These are phyloP conservation scores for Ocimum tenuiflorum DNA, from an alignment of 257 asterid species.

Conservation along the genomic window DNA sequence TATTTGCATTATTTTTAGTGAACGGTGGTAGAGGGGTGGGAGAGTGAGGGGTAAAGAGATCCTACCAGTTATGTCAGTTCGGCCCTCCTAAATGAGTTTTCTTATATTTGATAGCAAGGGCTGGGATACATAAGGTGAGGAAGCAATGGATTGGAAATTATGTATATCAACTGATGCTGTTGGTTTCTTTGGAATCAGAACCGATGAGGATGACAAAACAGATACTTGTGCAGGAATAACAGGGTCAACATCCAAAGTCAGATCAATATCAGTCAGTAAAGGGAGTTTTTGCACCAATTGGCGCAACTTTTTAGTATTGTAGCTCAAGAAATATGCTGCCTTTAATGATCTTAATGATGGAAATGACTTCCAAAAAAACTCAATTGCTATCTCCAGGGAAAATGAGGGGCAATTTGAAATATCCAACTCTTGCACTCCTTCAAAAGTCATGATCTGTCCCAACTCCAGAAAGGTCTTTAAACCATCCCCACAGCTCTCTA, in stretches of 20 bases:
- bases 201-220: constrained; percentile 36
- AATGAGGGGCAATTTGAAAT: constrained; percentile 70
- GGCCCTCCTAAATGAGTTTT: constrained; percentile 68
- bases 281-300: constrained; percentile 52
- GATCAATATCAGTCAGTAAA: constrained; percentile 49
- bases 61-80: constrained; percentile 66
- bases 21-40: not conserved
- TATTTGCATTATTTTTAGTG: not conserved
- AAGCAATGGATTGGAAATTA: constrained; percentile 19
- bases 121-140: constrained; percentile 21
- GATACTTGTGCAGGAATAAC: constrained; percentile 48
- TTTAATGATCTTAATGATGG: constrained; percentile 59
- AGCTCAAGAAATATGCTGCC: constrained; percentile 56
- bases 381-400: constrained; percentile 50
- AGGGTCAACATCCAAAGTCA: constrained; percentile 64
- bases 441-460: constrained; percentile 42
- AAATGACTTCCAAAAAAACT: constrained; percentile 55
- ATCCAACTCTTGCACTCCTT: constrained; percentile 68
- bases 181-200: constrained; percentile 25
- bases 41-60: not conserved
- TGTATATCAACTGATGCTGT: constrained; percentile 10
- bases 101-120: constrained; percentile 38
- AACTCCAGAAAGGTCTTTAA: constrained; percentile 24
- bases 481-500: constrained; percentile 17
- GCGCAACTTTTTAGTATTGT: constrained; percentile 34